Conservation (phyloP, 176 grass and related monocot genomes). For the Musa troglodytarum region DNA sequence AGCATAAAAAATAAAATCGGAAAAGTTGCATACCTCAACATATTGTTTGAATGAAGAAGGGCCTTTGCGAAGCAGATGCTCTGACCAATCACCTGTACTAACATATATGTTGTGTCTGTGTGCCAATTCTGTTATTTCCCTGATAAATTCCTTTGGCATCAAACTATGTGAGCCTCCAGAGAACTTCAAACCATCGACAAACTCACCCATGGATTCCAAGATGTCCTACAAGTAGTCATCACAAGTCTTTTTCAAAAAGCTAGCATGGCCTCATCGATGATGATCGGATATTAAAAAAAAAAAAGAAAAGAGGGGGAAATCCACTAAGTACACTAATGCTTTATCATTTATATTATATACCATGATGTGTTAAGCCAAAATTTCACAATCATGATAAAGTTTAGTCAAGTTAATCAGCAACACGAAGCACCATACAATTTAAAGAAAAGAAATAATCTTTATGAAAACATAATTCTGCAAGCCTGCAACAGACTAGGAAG, state of each 20-base stretch:
- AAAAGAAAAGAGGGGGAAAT: not conserved
- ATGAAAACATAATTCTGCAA: too few species aligned
- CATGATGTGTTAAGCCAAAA: not conserved
- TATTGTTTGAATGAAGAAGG: conserved; percentile 77
- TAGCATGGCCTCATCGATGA: not conserved
- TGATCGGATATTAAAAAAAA: not conserved
- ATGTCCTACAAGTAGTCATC: conserved; percentile 38
- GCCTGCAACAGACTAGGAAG: too few species aligned
- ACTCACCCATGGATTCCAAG: conserved; percentile 49
- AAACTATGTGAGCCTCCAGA: conserved; percentile 82
- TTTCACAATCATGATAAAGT: not conserved
- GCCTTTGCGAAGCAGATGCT: conserved; percentile 65
- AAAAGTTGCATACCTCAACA: conserved; percentile 46
- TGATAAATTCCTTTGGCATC: conserved; percentile 49
- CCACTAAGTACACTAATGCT: not conserved
- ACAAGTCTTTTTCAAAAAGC: not conserved
- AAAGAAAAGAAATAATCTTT: too few species aligned
- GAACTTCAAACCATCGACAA: conserved; percentile 85
- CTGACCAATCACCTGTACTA: conserved; percentile 93
- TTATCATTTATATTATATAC: not conserved
- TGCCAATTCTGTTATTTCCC: conserved; percentile 71
- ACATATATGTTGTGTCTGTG: conserved; percentile 90
- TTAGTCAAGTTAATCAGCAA: not conserved
- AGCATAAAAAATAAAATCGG: not conserved
- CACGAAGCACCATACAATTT: too few species aligned